A percentile compares a stretch with the other conserved stretches of the same genome.
These are phyloP conservation scores for Leishmania gerbilli DNA, from an alignment of 208 protist species.

Conservation along the genomic window DNA sequence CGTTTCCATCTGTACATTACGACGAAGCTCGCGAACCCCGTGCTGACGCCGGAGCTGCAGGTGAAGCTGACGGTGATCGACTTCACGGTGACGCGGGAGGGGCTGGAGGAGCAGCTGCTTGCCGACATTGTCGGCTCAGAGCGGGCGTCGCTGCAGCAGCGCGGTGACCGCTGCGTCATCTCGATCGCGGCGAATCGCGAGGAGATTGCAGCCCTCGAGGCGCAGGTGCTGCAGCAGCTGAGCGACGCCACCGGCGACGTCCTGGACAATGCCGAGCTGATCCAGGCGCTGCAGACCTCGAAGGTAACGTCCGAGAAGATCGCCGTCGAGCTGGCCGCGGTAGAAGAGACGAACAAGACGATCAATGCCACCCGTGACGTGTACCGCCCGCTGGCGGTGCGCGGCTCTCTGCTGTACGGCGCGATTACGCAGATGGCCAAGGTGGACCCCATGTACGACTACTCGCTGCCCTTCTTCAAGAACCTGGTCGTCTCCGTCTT, in stretches of 20 bases:
- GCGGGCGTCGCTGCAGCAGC: slow-evolving; percentile 84
- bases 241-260: slow-evolving; percentile 93
- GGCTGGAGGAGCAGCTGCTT: slow-evolving; percentile 93
- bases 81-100: slow-evolving; percentile 93
- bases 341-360: slow-evolving; percentile 92
- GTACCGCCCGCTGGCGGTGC: slow-evolving; percentile 92
- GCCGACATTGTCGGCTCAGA: slow-evolving; percentile 89
- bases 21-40: slow-evolving; percentile 94
- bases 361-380: slow-evolving; percentile 91
- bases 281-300: slow-evolving; percentile 91
- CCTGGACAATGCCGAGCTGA: slow-evolving; percentile 95
- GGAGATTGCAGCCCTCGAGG: slow-evolving; percentile 93
- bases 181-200: slow-evolving; percentile 93
- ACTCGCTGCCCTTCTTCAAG: slow-evolving; percentile 93
- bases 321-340: slow-evolving; percentile 81
- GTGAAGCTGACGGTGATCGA: slow-evolving; percentile 93
- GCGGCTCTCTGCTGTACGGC: slow-evolving; percentile 95
- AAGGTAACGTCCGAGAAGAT: slow-evolving; percentile 94
- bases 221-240: slow-evolving; percentile 93
- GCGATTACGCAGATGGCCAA: slow-evolving; percentile 90
- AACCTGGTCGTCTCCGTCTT: slow-evolving; percentile 89
- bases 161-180: slow-evolving; percentile 88
- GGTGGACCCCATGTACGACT: slow-evolving; percentile 95
- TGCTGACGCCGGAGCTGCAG: slow-evolving; percentile 94
- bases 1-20: slow-evolving; percentile 95